These are phyloP conservation scores for Tillandsia fasciculata DNA, from an alignment of 176 grass and related monocot genomes.

Conservation along the genomic window DNA sequence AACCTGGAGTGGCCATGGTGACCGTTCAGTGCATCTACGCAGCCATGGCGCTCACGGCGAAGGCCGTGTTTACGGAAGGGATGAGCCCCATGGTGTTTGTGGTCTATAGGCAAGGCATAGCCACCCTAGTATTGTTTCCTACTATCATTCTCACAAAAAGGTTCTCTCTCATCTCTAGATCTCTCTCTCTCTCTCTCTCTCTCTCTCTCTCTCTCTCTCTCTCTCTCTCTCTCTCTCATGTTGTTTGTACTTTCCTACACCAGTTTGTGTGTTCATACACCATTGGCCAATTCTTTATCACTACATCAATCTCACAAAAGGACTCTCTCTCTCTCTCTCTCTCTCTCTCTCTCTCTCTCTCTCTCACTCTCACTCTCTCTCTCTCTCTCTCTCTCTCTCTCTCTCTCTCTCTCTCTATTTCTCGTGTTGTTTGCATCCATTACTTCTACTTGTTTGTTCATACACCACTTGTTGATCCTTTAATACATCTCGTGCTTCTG, in stretches of 20 bases:
- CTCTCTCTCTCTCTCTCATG: background rate
- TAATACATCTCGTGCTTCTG: no score
- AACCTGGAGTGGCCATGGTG: constrained; percentile 65
- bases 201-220: constrained; percentile 14
- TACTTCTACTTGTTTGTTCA: no score
- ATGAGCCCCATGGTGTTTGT: constrained; percentile 76
- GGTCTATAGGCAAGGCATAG: constrained; percentile 57
- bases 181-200: no score
- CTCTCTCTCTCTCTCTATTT: background rate
- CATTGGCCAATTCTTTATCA: no score
- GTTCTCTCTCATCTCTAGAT: constrained; percentile 9
- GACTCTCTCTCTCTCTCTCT: no score
- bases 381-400: constrained; percentile 10
- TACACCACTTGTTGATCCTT: no score
- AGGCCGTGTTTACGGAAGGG: constrained; percentile 50
- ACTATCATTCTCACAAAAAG: constrained; percentile 23
- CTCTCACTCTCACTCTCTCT: no score
- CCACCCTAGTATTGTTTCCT: constrained; percentile 34
- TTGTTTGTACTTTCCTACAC: background rate
- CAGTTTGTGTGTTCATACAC: no score
- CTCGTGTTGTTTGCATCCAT: no score
- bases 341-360: no score
- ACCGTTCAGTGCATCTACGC: constrained; percentile 62
- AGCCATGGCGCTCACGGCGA: constrained; percentile 38
- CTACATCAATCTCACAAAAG: no score